Evolutionary conservation across 805 yeast genomes (phyloP).

Genomic region (Babjeviella inositovora): DNA sequence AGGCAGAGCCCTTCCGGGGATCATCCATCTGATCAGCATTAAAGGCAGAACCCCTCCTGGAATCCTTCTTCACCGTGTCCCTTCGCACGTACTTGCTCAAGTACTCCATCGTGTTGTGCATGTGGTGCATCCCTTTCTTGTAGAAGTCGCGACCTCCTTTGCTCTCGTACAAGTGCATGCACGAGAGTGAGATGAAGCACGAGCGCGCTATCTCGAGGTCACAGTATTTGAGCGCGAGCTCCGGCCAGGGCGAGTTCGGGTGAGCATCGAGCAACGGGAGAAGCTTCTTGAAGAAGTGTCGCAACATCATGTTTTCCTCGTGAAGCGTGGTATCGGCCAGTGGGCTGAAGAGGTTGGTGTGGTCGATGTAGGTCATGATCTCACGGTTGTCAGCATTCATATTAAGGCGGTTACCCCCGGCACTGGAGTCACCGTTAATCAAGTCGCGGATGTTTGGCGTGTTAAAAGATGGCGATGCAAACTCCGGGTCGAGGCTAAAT

Average conservation of each 20-base stretch:
- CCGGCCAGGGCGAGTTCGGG: slow-evolving; percentile 49
- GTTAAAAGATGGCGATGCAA: too few relatives aligned
- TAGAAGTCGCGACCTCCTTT: slow-evolving; percentile 35
- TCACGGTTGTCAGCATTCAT: slow-evolving; percentile 3
- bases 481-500: too few relatives aligned
- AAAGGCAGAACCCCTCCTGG: not conserved
- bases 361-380: slow-evolving; percentile 6
- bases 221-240: slow-evolving; percentile 36
- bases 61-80: not conserved
- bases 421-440: not conserved
- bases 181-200: slow-evolving; percentile 38
- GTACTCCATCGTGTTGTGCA: slow-evolving; percentile 39
- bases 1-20: slow-evolving; percentile 3
- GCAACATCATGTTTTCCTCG: slow-evolving; percentile 37
- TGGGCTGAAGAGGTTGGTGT: slow-evolving; percentile 4
- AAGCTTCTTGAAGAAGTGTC: slow-evolving; percentile 36
- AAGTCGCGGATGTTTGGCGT: too few relatives aligned
- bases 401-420: not conserved
- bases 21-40: not conserved
- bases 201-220: slow-evolving; percentile 41
- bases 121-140: slow-evolving; percentile 33
- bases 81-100: slow-evolving; percentile 24
- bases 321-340: slow-evolving; percentile 3
- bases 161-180: slow-evolving; percentile 40
- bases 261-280: slow-evolving; percentile 40